Conservation (phyloP, 106 monocot genomes). For the Xerophyta viscosa region DNA sequence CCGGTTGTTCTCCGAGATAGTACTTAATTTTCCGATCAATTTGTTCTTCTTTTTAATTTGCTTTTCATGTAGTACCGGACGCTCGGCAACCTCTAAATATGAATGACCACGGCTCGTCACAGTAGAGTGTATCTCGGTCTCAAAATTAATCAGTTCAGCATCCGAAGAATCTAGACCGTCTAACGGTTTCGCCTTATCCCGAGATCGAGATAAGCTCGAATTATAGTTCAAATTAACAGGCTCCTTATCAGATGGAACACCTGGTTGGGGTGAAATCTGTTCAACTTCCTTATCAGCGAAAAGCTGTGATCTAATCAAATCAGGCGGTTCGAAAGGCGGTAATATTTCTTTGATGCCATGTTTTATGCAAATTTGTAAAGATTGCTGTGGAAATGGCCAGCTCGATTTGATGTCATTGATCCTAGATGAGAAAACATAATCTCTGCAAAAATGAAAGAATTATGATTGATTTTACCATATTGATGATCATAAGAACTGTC, state of each 20-base stretch:
- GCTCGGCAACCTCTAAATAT: neutral
- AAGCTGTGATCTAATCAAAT: constrained; percentile 32
- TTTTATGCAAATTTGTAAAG: constrained; percentile 63
- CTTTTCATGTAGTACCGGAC: constrained; percentile 4
- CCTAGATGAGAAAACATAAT: constrained; percentile 63
- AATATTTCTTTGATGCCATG: constrained; percentile 52
- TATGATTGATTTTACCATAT: too few relatives aligned
- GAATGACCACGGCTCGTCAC: constrained; percentile 1
- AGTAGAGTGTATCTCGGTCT: constrained; percentile 7
- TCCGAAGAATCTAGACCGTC: too few relatives aligned
- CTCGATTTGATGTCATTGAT: constrained; percentile 43
- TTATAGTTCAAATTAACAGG: neutral
- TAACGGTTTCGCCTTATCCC: too few relatives aligned
- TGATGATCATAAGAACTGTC: too few relatives aligned
- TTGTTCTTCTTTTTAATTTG: constrained; percentile 34
- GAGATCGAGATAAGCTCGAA: neutral
- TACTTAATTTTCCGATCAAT: constrained; percentile 26
- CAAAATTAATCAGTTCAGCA: too few relatives aligned
- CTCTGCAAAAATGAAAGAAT: constrained; percentile 33
- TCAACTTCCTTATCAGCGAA: constrained; percentile 6
- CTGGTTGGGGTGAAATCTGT: neutral
- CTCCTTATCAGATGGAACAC: neutral
- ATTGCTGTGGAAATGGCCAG: constrained; percentile 71
- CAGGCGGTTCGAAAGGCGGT: constrained; percentile 88
- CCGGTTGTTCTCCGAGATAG: constrained; percentile 7